These are phyloP conservation scores for Alternaria dauci DNA, from an alignment of 2,329 filamentous ascomycete genomes.

Conservation along the genomic window DNA sequence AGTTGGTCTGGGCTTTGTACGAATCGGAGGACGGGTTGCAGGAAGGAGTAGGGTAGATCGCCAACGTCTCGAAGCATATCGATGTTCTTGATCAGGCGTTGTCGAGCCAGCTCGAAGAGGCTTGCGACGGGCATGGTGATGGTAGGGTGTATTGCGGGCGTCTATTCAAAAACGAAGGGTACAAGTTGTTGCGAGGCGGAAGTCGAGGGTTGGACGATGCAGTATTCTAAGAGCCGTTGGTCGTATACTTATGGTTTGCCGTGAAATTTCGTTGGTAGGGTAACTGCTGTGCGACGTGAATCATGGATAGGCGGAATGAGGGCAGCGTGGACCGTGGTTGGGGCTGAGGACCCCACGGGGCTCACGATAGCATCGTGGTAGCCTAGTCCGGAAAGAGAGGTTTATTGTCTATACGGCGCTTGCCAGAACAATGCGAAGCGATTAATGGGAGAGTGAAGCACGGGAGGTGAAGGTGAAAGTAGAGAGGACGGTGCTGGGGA, in stretches of 20 bases:
- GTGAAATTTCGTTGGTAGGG: conserved; percentile 1
- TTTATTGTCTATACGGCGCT: not conserved
- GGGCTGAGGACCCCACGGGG: conserved; percentile 13
- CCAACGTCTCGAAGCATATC: conserved; percentile 71
- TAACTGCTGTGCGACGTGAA: conserved; percentile 10
- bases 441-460: not conserved
- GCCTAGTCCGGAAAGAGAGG: not conserved
- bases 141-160: not conserved
- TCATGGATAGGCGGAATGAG: conserved; percentile 11
- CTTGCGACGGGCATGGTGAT: conserved; percentile 47
- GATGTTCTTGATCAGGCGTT: conserved; percentile 54
- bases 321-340: conserved; percentile 7
- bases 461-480: conserved; percentile 13
- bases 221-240: not conserved
- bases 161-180: not conserved
- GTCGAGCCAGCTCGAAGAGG: conserved; percentile 52
- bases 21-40: conserved; percentile 73
- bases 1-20: conserved; percentile 79
- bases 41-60: conserved; percentile 71
- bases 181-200: not conserved
- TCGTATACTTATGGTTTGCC: not conserved
- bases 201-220: not conserved
- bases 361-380: conserved; percentile 14
- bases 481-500: not conserved
- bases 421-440: not conserved